A percentile compares a stretch with the other conserved stretches of the same genome.
Evolutionary conservation across 73 alveolate genomes (phyloP).

Genomic region (Chromera velia): DNA sequence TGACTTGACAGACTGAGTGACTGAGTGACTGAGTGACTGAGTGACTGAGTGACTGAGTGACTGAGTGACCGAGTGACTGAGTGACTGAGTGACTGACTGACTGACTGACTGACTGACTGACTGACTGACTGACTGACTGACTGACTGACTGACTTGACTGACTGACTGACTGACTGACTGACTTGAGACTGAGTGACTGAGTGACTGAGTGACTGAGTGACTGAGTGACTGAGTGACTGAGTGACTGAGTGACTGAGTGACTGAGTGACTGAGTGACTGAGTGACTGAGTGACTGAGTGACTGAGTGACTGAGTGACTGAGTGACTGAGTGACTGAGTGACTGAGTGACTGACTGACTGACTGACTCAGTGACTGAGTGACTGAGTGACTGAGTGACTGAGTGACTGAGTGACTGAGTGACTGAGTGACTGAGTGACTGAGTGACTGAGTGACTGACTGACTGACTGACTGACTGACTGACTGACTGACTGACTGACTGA

Average conservation of each 20-base stretch:
- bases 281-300: slow-evolving; percentile 1
- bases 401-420: not conserved
- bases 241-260: not conserved
- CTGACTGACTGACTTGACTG: not conserved
- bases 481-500: not conserved
- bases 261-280: not conserved
- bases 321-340: not conserved
- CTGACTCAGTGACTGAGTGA: not conserved
- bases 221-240: not conserved
- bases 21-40: not conserved
- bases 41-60: slow-evolving; percentile 1
- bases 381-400: not conserved
- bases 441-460: not conserved
- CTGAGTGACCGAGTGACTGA: too few species aligned
- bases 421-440: not conserved
- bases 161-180: too few species aligned
- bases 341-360: not conserved
- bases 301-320: not conserved
- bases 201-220: not conserved
- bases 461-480: not conserved
- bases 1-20: not conserved
- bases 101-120: not conserved
- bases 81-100: slow-evolving; percentile 7
- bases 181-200: not conserved
- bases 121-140: not conserved